Evolutionary conservation across 257 asterid species (phyloP).

Genomic region (Parsonsia alboflavescens): DNA sequence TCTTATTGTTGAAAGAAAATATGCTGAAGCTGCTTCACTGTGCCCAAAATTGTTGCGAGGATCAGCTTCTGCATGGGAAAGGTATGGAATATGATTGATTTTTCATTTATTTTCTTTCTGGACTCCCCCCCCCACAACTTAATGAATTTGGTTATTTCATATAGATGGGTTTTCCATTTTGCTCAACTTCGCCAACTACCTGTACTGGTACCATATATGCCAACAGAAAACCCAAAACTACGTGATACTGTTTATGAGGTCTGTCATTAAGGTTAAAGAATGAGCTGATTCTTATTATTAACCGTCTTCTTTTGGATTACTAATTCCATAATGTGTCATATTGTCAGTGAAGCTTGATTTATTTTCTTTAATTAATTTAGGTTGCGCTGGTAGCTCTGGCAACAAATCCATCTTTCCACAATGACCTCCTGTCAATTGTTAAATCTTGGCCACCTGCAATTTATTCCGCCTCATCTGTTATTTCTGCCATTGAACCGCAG

Average conservation of each 20-base stretch:
- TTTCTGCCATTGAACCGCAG: constrained; percentile 95
- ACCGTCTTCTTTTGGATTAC: not conserved
- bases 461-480: constrained; percentile 77
- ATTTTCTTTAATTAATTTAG: constrained; percentile 34
- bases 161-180: constrained; percentile 96
- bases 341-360: constrained; percentile 17
- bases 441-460: constrained; percentile 81
- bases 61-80: constrained; percentile 98
- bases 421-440: constrained; percentile 81
- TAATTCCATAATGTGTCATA: constrained; percentile 1
- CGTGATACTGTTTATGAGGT: constrained; percentile 99
- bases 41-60: constrained; percentile 92
- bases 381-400: constrained; percentile 97
- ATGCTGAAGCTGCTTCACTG: constrained; percentile 91
- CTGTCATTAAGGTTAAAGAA: constrained; percentile 18
- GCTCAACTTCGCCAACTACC: constrained; percentile 99
- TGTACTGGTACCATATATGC: constrained; percentile 91
- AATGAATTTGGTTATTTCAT: constrained; percentile 23
- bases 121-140: not conserved
- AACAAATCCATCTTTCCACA: constrained; percentile 80
- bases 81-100: constrained; percentile 38
- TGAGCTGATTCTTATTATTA: constrained; percentile 3
- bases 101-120: constrained; percentile 1
- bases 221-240: constrained; percentile 88
- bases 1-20: constrained; percentile 89